Evolutionary conservation across 2,329 filamentous ascomycete species (phyloP).

Genomic region (Fusarium caatingaense): DNA sequence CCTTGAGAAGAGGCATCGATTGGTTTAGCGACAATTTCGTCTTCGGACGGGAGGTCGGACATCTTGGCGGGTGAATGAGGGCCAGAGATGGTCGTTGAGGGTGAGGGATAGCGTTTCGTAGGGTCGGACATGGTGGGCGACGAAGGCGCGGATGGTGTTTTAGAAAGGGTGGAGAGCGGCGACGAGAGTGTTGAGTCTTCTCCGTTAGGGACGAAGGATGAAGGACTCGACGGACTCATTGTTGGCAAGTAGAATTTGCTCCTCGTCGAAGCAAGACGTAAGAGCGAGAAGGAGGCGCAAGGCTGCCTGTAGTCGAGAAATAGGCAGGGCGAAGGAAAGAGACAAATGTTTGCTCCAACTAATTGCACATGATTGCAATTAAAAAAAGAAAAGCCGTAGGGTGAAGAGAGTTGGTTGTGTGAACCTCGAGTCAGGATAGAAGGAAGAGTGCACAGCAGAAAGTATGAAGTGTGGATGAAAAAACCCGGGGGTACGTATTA

Average conservation of each 20-base stretch:
- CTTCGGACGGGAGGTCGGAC: constrained; percentile 52
- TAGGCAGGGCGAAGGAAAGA: constrained; percentile 11
- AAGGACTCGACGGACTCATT: constrained; percentile 48
- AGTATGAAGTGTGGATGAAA: background rate
- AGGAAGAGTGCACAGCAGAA: constrained; percentile 5
- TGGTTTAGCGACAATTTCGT: constrained; percentile 48
- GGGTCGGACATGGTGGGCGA: constrained; percentile 57
- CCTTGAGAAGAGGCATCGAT: constrained; percentile 58
- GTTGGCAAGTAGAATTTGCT: constrained; percentile 16
- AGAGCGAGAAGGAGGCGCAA: constrained; percentile 21
- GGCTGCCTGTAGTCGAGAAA: constrained; percentile 15
- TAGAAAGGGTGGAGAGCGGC: constrained; percentile 65
- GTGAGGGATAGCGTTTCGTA: constrained; percentile 64
- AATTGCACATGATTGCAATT: constrained; percentile 35
- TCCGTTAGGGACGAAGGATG: constrained; percentile 49
- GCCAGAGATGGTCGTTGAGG: constrained; percentile 61
- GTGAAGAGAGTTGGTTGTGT: constrained; percentile 6
- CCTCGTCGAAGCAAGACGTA: constrained; percentile 10
- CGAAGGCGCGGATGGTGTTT: constrained; percentile 63
- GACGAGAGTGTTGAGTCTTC: constrained; percentile 60
- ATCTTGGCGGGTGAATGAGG: constrained; percentile 63
- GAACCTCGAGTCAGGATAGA: constrained; percentile 9
- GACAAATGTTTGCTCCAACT: constrained; percentile 26
- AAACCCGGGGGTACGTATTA: background rate
- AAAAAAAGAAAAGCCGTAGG: constrained; percentile 17